Evolutionary conservation across 2,329 filamentous ascomycete genomes (phyloP).

Genomic region (Coniochaeta sp.): DNA sequence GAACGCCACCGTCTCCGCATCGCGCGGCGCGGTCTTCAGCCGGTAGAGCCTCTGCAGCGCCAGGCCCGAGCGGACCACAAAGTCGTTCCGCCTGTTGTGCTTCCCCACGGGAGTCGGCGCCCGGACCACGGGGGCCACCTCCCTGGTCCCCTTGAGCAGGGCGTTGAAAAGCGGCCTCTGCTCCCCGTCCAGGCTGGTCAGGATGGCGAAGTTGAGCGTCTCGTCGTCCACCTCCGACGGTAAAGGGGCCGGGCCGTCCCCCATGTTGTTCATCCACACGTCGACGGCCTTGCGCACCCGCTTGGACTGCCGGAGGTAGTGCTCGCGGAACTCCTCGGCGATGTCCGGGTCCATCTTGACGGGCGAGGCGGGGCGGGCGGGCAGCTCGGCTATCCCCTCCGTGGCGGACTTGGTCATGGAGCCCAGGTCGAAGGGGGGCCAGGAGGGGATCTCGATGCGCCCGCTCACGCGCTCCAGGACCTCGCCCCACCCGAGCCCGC

Average conservation of each 20-base stretch:
- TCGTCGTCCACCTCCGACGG: constrained; percentile 91
- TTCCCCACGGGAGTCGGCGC: constrained; percentile 63
- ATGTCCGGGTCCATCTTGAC: constrained; percentile 86
- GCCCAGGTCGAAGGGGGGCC: constrained; percentile 79
- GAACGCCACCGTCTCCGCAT: constrained; percentile 80
- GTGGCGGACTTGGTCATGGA: constrained; percentile 53
- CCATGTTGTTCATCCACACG: constrained; percentile 78
- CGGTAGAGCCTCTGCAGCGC: constrained; percentile 83
- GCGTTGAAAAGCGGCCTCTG: constrained; percentile 78
- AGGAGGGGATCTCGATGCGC: constrained; percentile 73
- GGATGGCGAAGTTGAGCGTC: constrained; percentile 85
- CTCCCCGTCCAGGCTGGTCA: constrained; percentile 73
- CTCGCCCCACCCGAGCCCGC: constrained; percentile 88
- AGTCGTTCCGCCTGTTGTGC: constrained; percentile 62
- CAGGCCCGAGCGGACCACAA: constrained; percentile 65
- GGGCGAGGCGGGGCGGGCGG: constrained; percentile 50
- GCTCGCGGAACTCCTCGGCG: constrained; percentile 84
- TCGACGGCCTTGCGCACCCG: constrained; percentile 91
- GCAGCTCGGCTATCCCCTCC: constrained; percentile 54
- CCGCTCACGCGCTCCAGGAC: constrained; percentile 90
- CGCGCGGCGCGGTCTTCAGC: constrained; percentile 63
- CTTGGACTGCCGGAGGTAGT: constrained; percentile 85
- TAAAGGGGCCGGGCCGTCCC: constrained; percentile 63
- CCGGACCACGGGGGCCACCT: constrained; percentile 47
- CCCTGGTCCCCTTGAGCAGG: constrained; percentile 55